Conservation (phyloP, 768 basidiomycete genomes). For the Boletus subcaerulescens region DNA sequence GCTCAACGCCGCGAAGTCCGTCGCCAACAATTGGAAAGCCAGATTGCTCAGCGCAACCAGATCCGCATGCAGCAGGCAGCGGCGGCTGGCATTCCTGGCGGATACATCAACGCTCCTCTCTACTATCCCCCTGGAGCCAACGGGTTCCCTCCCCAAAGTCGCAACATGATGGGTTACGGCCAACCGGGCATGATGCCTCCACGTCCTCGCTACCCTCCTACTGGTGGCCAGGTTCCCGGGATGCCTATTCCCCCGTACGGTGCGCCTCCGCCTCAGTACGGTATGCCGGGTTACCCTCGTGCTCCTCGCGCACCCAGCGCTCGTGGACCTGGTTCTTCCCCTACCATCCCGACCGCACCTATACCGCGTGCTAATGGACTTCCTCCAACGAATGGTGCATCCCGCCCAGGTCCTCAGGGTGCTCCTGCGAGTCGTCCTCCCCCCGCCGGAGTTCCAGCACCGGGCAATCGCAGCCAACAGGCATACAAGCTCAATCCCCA, state of each 20-base stretch:
- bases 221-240: conserved; percentile 65
- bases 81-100: conserved; percentile 75
- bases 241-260: conserved; percentile 79
- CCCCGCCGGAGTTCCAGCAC: conserved; percentile 45
- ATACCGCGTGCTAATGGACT: conserved; percentile 66
- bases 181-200: conserved; percentile 87
- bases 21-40: conserved; percentile 96
- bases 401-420: conserved; percentile 45
- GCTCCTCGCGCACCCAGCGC: conserved; percentile 57
- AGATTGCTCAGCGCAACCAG: conserved; percentile 95
- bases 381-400: conserved; percentile 51
- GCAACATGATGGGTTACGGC: conserved; percentile 73
- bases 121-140: conserved; percentile 74
- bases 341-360: conserved; percentile 58
- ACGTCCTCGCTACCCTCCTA: conserved; percentile 78
- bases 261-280: conserved; percentile 73
- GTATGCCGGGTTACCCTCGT: conserved; percentile 64
- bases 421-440: conserved; percentile 43
- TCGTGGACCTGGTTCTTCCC: conserved; percentile 70
- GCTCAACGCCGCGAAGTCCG: conserved; percentile 98
- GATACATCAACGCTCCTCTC: conserved; percentile 44
- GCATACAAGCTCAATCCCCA: conserved; percentile 33
- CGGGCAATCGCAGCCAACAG: conserved; percentile 35
- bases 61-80: conserved; percentile 95
- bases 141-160: conserved; percentile 72